Conservation (phyloP, 257 asterid species). For the Ligustrum vulgare region DNA sequence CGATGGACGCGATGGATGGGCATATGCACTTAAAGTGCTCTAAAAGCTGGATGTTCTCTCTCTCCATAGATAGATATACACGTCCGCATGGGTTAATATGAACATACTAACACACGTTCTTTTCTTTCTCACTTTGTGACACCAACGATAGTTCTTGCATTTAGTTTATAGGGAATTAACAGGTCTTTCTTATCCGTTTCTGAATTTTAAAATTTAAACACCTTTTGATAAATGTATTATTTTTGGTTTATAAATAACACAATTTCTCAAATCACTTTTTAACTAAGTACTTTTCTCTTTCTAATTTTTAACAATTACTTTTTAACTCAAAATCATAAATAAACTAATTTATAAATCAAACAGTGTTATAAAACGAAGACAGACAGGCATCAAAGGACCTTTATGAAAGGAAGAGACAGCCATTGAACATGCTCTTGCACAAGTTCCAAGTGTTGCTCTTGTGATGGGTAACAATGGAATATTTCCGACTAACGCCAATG, state of each 20-base stretch:
- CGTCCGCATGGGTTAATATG: background rate
- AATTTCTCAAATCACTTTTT: no score
- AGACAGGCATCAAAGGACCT: constrained; percentile 82
- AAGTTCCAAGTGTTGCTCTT: constrained; percentile 90
- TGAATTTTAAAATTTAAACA: constrained; percentile 36
- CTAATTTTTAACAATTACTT: no score
- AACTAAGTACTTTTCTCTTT: no score
- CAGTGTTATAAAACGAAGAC: no score
- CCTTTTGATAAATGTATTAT: no score
- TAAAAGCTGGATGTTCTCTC: background rate
- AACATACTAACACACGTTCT: background rate
- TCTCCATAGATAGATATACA: background rate
- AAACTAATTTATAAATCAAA: no score
- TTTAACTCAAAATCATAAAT: no score
- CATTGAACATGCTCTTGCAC: constrained; percentile 87
- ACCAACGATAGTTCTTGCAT: background rate
- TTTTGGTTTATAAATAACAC: no score
- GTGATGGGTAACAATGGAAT: constrained; percentile 94
- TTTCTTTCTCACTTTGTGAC: background rate
- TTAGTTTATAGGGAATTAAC: constrained; percentile 15
- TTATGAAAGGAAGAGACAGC: constrained; percentile 91
- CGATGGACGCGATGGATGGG: constrained; percentile 92
- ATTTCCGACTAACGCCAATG: constrained; percentile 67
- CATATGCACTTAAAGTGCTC: constrained; percentile 85
- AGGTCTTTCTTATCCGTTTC: constrained; percentile 1